Evolutionary conservation across 805 yeast species (phyloP).

Genomic region (Teunomyces aglyptinius): DNA sequence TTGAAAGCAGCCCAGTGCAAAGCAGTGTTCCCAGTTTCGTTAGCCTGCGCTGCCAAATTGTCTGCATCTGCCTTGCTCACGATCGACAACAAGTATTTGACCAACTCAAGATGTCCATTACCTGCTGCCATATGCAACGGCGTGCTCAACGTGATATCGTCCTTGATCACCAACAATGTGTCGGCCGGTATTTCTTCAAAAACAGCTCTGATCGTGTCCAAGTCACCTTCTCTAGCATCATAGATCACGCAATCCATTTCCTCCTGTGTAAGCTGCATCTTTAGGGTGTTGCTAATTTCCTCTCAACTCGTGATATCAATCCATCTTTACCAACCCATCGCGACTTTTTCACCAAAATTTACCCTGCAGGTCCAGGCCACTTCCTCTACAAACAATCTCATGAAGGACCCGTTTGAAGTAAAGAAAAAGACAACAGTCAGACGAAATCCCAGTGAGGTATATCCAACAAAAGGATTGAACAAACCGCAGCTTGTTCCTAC

Average conservation of each 20-base stretch:
- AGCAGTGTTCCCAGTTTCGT: slow-evolving; percentile 89
- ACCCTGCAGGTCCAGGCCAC: background rate
- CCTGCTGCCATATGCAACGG: slow-evolving; percentile 95
- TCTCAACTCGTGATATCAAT: too few relatives aligned
- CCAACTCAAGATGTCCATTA: slow-evolving; percentile 78
- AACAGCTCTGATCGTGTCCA: slow-evolving; percentile 68
- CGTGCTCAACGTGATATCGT: slow-evolving; percentile 64
- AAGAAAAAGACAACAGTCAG: slow-evolving; percentile 27
- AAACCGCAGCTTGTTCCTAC: slow-evolving; percentile 27
- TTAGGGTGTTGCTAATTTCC: background rate
- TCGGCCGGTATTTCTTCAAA: slow-evolving; percentile 57
- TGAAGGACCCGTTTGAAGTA: slow-evolving; percentile 31
- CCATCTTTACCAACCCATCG: background rate
- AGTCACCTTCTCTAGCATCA: slow-evolving; percentile 86
- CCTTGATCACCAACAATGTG: slow-evolving; percentile 48
- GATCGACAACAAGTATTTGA: slow-evolving; percentile 55
- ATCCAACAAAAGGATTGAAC: slow-evolving; percentile 34
- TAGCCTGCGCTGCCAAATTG: slow-evolving; percentile 36
- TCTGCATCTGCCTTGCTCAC: slow-evolving; percentile 44
- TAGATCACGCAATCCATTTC: slow-evolving; percentile 79
- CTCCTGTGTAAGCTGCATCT: slow-evolving; percentile 51
- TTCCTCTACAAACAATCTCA: slow-evolving; percentile 1
- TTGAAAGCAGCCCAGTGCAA: slow-evolving; percentile 95
- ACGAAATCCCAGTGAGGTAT: slow-evolving; percentile 31
- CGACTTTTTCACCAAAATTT: background rate